Evolutionary conservation across 106 monocot genomes (phyloP).

Genomic region (Allium cepa): DNA sequence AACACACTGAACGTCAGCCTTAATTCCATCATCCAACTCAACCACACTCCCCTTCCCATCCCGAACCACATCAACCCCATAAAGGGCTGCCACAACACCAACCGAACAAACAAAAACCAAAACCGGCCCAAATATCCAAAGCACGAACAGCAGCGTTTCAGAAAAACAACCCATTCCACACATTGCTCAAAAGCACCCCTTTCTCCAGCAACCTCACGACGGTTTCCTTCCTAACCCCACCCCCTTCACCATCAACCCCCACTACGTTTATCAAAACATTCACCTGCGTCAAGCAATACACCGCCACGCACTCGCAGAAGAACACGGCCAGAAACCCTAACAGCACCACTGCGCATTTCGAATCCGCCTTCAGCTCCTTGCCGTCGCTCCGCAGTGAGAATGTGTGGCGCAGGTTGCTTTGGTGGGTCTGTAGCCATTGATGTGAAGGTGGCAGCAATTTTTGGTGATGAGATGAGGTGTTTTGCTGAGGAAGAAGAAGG

Average conservation of each 20-base stretch:
- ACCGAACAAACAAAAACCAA: conserved; percentile 5
- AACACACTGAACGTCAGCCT: not conserved
- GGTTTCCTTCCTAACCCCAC: not conserved
- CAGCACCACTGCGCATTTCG: conserved; percentile 3
- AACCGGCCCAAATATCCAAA: conserved; percentile 13
- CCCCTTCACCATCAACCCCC: not conserved
- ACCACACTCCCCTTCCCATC: not conserved
- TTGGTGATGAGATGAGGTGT: too few species aligned
- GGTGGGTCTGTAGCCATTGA: too few species aligned
- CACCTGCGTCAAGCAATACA: conserved; percentile 7
- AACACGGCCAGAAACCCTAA: conserved; percentile 2
- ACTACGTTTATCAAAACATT: conserved; percentile 4
- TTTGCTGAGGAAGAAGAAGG: too few species aligned
- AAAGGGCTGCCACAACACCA: not conserved
- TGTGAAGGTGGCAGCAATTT: too few species aligned
- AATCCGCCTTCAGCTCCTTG: conserved; percentile 7
- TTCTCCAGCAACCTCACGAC: not conserved
- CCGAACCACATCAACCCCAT: not conserved
- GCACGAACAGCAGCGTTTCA: conserved; percentile 4
- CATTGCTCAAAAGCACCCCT: conserved; percentile 7
- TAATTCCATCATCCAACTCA: not conserved
- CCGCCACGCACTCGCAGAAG: conserved; percentile 6
- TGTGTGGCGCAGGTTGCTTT: too few species aligned
- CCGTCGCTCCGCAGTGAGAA: not conserved
- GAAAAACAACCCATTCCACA: conserved; percentile 6